Evolutionary conservation across 1,284 basidiomycete species (phyloP).

Genomic region (Rhodotorula mucilaginosa): DNA sequence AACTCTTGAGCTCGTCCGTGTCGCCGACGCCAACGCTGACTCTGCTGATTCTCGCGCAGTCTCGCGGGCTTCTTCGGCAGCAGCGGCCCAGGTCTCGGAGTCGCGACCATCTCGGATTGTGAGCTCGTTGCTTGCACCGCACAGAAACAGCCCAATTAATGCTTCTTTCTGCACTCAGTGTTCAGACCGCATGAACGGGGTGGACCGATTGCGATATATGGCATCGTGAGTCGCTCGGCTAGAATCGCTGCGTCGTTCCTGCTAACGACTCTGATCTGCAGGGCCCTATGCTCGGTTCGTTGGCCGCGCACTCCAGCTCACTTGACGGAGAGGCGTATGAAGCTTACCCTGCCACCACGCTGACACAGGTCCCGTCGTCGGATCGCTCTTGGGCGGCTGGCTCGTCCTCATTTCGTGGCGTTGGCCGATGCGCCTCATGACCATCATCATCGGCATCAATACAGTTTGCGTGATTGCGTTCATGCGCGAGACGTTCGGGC

Average conservation of each 20-base stretch:
- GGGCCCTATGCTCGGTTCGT: constrained; percentile 12
- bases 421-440: constrained; percentile 49
- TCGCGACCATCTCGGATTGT: constrained; percentile 50
- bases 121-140: not conserved
- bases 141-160: too few species aligned
- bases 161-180: not conserved
- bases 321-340: too few species aligned
- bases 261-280: not conserved
- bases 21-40: too few species aligned
- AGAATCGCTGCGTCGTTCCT: too few species aligned
- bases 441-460: constrained; percentile 48
- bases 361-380: constrained; percentile 44
- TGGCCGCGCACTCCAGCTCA: accelerated
- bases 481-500: constrained; percentile 50
- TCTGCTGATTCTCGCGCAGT: constrained; percentile 18
- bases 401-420: constrained; percentile 44
- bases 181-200: constrained; percentile 48
- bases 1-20: too few species aligned
- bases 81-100: constrained; percentile 48
- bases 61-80: constrained; percentile 49
- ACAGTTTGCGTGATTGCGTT: constrained; percentile 42
- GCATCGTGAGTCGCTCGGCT: constrained; percentile 30
- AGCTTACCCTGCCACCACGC: not conserved
- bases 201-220: constrained; percentile 48
- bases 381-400: constrained; percentile 50